Evolutionary conservation across 2,329 filamentous ascomycete species (phyloP), one percentile per base, ranked within the genome.

Genomic region (Aplosporella prunicola): DNA sequence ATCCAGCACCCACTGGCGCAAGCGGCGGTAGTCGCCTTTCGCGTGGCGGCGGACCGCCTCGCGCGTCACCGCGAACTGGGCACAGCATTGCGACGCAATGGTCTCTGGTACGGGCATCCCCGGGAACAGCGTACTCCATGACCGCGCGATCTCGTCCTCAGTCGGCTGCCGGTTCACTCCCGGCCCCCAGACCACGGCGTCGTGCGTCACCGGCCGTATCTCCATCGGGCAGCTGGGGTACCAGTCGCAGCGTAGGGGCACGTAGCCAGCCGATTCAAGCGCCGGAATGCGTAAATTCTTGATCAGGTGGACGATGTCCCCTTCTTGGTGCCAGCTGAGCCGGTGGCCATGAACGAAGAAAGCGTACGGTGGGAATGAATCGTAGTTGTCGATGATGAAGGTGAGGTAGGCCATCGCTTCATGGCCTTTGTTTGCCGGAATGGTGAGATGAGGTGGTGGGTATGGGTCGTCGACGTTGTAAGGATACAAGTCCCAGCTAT

Each of bases 331-430:
- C 41, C 41, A 44, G 38, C 26, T 22, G 16, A 15, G 25, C 17
- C 32, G 39, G 31, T 47, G 43, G 29, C 41, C 43, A 24, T 47
- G 45, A 6, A 39, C 25, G 31, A 47, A 47, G 39, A 45, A 16
- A 4, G 32, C 10, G 18, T 17, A 17, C 4, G 15, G n/a, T 6
- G 45, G 45, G 10, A 47, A 27, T 5, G 18, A 5, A 29, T 38
- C 16, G 26, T 41, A 41, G 35, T 47, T 27, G 18, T 38, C 38
- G 20, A 47, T 44, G 31, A 45, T 45, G 35, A 38, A 47, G 13
- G 39, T 39, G 4, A 47, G 37, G 29, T 47, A 47, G 20, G 39
- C 35, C 39, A 43, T 45, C 4, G 43, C 45, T 30, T 47, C 45
- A 26, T 41, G 39, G n/a, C 43, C 45, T 31, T 45, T 45, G 40